Percentiles rank a stretch among this genome's conserved stretches.
These are phyloP conservation scores for Clathrospora elynae DNA, from an alignment of 2,329 filamentous ascomycete species.

Conservation along the genomic window DNA sequence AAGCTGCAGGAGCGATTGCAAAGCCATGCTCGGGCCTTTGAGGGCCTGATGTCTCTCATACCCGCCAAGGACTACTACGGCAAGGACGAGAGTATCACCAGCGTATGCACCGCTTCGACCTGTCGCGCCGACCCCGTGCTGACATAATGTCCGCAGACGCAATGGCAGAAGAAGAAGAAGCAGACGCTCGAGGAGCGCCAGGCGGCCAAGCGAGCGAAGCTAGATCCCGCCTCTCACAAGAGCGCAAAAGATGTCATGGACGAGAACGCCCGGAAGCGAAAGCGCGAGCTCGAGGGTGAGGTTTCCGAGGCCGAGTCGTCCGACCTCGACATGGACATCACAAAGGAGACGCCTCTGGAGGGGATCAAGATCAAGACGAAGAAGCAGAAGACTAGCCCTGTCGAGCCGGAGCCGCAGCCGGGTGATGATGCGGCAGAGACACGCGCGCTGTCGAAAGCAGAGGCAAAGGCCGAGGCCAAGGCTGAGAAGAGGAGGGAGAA, in stretches of 20 bases:
- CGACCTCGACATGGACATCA: slow-evolving; percentile 43
- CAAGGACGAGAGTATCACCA: slow-evolving; percentile 68
- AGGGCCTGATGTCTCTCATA: slow-evolving; percentile 84
- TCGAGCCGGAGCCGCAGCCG: slow-evolving; percentile 24
- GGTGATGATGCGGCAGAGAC: slow-evolving; percentile 51
- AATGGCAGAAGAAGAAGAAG: slow-evolving; percentile 96
- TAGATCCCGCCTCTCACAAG: slow-evolving; percentile 89
- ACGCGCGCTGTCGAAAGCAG: slow-evolving; percentile 44
- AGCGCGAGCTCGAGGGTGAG: slow-evolving; percentile 67
- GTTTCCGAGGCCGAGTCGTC: slow-evolving; percentile 37
- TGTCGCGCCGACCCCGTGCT: slow-evolving; percentile 15
- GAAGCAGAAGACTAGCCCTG: slow-evolving; percentile 50
- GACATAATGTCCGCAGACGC: slow-evolving; percentile 63
- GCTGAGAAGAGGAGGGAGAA: slow-evolving; percentile 53
- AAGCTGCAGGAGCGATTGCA: slow-evolving; percentile 57
- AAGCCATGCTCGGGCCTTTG: slow-evolving; percentile 74
- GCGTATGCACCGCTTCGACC: slow-evolving; percentile 61
- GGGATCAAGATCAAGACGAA: slow-evolving; percentile 49
- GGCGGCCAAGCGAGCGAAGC: slow-evolving; percentile 75
- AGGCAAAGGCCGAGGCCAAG: slow-evolving; percentile 49
- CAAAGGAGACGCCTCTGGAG: slow-evolving; percentile 47
- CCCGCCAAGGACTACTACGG: slow-evolving; percentile 91
- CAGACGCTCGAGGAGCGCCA: slow-evolving; percentile 81
- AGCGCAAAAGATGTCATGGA: slow-evolving; percentile 93
- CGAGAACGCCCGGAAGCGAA: slow-evolving; percentile 79